These are phyloP conservation scores for Wolfiporia cocos DNA, from an alignment of 1,284 basidiomycete species.

Conservation along the genomic window DNA sequence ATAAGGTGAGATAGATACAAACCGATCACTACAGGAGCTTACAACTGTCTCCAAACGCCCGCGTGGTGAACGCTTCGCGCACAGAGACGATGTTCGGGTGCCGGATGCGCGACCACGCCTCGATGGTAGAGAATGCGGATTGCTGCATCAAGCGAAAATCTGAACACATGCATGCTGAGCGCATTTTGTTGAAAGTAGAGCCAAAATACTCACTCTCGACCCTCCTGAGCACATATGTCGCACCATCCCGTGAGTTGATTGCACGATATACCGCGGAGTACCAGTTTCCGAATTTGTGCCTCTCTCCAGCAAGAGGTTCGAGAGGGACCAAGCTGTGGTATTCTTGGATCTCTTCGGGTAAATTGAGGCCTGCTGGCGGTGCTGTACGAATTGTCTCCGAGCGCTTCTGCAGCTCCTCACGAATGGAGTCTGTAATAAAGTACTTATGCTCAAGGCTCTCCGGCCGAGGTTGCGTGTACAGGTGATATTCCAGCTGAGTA, in stretches of 20 bases:
- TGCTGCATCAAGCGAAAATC: constrained; percentile 84
- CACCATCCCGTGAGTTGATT: constrained; percentile 73
- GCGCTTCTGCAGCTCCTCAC: constrained; percentile 76
- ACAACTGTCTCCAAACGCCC: constrained; percentile 92
- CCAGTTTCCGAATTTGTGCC: constrained; percentile 73
- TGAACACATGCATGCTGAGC: constrained; percentile 26
- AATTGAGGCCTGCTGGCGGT: constrained; percentile 40
- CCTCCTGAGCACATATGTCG: constrained; percentile 73
- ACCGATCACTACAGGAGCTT: constrained; percentile 23
- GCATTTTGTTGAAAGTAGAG: background rate
- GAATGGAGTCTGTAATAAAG: constrained; percentile 70
- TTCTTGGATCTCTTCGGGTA: constrained; percentile 87
- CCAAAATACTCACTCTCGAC: constrained; percentile 70
- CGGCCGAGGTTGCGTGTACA: constrained; percentile 70
- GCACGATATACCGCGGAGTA: constrained; percentile 83
- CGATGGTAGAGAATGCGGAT: constrained; percentile 78
- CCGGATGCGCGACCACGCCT: constrained; percentile 81
- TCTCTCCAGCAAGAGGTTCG: constrained; percentile 48
- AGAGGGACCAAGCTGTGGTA: constrained; percentile 87
- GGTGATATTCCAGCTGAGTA: constrained; percentile 80
- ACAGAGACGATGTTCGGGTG: constrained; percentile 88
- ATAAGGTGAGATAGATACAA: no score
- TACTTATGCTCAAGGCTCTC: constrained; percentile 47
- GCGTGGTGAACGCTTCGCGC: constrained; percentile 93
- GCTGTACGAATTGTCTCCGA: constrained; percentile 67